Conservation (phyloP, 768 basidiomycete species). For the Mycena galopus region DNA sequence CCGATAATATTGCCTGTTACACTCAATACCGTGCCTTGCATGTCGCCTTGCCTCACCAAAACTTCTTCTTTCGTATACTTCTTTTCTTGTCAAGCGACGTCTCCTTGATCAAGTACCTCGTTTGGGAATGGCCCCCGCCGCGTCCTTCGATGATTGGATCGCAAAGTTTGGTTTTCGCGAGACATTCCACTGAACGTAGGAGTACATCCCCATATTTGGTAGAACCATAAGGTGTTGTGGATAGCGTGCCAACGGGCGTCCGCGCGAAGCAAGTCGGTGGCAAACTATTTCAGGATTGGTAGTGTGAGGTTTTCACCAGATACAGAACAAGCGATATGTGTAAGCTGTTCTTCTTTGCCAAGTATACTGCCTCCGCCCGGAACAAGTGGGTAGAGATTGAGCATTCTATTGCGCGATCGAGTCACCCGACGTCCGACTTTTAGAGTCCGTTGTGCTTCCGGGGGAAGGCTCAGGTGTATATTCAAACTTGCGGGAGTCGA, state of each 20-base stretch:
- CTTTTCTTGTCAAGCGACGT: too few species aligned
- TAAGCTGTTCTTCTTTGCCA: conserved; percentile 1
- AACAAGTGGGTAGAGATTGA: neutral
- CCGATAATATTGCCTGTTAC: too few species aligned
- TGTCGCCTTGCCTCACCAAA: too few species aligned
- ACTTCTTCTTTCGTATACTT: too few species aligned
- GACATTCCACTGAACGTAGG: neutral
- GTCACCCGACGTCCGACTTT: conserved; percentile 21
- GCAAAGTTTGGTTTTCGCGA: neutral
- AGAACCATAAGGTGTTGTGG: neutral
- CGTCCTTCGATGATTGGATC: neutral
- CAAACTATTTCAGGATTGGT: conserved; percentile 1
- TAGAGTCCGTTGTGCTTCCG: conserved; percentile 2
- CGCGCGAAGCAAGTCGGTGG: neutral
- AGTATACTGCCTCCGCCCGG: conserved; percentile 12
- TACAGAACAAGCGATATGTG: neutral
- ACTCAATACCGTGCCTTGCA: too few species aligned
- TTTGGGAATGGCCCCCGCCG: too few species aligned
- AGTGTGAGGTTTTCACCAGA: neutral
- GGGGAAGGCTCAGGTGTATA: conserved; percentile 52
- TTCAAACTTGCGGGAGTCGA: conserved; percentile 86
- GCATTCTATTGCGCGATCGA: conserved; percentile 3
- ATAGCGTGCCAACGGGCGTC: conserved; percentile 6
- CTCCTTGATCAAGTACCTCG: too few species aligned
- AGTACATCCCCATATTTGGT: neutral